Percentiles rank a stretch among this genome's conserved stretches.
These are phyloP conservation scores for Sugiyamaella lignohabitans DNA, from an alignment of 805 yeast species.

Conservation along the genomic window DNA sequence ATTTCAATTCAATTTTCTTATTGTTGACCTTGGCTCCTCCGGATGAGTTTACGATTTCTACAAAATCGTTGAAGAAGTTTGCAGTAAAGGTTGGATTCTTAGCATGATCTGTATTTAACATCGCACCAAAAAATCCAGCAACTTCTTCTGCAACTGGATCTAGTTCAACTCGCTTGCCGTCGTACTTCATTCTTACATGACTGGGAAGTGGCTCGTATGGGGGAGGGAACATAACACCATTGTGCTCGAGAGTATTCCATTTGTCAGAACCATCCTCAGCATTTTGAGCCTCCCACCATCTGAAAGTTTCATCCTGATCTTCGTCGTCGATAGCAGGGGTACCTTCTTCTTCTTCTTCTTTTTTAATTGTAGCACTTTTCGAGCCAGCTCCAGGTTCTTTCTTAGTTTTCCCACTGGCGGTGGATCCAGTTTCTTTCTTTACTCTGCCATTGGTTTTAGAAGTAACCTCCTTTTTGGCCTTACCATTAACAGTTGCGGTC, in stretches of 20 bases:
- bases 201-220: conserved; percentile 80
- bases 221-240: conserved; percentile 92
- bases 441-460: not conserved
- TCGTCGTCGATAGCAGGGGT: conserved; percentile 34
- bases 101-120: conserved; percentile 78
- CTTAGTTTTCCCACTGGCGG: not conserved
- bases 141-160: conserved; percentile 90
- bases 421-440: not conserved
- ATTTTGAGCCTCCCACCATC: conserved; percentile 70
- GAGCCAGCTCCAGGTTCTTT: not conserved
- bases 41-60: conserved; percentile 55
- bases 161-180: conserved; percentile 65
- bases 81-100: conserved; percentile 77
- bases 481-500: too few relatives aligned
- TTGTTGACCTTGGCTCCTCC: conserved; percentile 44
- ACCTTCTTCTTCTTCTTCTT: conserved; percentile 2
- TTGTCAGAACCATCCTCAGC: conserved; percentile 68
- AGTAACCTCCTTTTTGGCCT: too few relatives aligned
- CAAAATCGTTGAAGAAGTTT: conserved; percentile 80
- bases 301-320: conserved; percentile 58
- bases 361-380: not conserved
- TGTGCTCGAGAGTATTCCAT: conserved; percentile 83
- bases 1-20: conserved; percentile 39
- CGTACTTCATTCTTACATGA: conserved; percentile 66
- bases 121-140: conserved; percentile 89